These are phyloP conservation scores for Meira miltonrushii DNA, from an alignment of 1,284 basidiomycete genomes.

Conservation along the genomic window DNA sequence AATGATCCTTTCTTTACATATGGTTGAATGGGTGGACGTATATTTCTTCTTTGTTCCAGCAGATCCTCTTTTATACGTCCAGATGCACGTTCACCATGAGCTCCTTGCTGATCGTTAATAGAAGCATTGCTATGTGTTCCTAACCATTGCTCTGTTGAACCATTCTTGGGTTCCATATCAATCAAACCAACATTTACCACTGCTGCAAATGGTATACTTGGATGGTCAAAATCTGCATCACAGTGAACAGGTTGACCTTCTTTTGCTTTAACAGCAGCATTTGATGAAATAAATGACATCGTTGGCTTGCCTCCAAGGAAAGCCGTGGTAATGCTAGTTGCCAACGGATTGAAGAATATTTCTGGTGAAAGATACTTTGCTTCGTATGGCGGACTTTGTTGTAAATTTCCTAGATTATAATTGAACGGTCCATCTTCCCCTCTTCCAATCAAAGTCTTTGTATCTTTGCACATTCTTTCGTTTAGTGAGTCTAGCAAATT, in stretches of 20 bases:
- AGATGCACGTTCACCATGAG: not conserved
- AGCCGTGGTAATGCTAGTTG: not conserved
- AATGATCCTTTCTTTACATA: not conserved
- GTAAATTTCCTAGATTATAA: not conserved
- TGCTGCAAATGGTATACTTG: not conserved
- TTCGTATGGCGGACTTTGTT: slow-evolving; percentile 1
- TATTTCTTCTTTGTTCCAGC: not conserved
- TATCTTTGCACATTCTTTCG: not conserved
- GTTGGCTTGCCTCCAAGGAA: not conserved
- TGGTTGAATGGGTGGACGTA: not conserved
- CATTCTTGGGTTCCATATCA: not conserved
- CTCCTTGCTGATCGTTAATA: not conserved
- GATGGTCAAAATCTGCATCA: slow-evolving; percentile 2
- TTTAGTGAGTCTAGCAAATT: not conserved
- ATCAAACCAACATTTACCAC: not conserved
- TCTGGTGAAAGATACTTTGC: not conserved
- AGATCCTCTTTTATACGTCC: not conserved
- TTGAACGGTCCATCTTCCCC: slow-evolving; percentile 2
- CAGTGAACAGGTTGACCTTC: not conserved
- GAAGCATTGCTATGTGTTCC: not conserved
- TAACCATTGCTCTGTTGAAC: not conserved
- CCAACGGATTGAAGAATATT: not conserved
- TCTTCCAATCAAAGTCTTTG: not conserved
- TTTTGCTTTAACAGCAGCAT: not conserved
- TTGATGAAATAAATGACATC: slow-evolving; percentile 1